A percentile compares a stretch with the other conserved stretches of the same genome.
These are phyloP conservation scores for Entoloma clypeatum DNA, from an alignment of 1,284 basidiomycete species.

Conservation along the genomic window DNA sequence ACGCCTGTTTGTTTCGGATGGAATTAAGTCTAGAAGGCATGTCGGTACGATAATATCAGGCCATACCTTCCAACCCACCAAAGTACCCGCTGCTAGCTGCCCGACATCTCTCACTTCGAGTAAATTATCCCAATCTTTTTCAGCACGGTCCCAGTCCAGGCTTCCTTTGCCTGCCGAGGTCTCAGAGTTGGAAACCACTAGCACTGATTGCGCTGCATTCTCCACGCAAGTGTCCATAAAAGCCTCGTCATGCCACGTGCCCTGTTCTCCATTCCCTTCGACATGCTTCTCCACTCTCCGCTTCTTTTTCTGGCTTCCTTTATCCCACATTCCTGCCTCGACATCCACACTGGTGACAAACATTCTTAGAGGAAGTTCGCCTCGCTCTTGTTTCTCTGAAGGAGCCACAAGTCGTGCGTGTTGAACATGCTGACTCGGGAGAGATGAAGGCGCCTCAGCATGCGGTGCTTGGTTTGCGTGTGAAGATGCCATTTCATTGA, in stretches of 20 bases:
- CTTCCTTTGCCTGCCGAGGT: not conserved
- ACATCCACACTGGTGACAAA: constrained; percentile 69
- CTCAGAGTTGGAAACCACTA: constrained; percentile 9
- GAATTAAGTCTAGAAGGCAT: constrained; percentile 3
- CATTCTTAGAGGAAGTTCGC: constrained; percentile 53
- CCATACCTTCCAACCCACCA: constrained; percentile 55
- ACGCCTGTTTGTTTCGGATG: constrained; percentile 38
- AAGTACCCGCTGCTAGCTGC: constrained; percentile 32
- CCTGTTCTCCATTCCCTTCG: constrained; percentile 6
- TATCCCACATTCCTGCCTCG: constrained; percentile 42
- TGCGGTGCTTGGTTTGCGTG: no score
- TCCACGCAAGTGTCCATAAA: constrained; percentile 12
- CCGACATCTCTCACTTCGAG: constrained; percentile 27
- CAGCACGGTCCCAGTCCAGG: constrained; percentile 39
- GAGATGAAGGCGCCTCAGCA: no score
- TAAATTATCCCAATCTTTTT: constrained; percentile 38
- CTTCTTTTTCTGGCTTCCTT: constrained; percentile 28
- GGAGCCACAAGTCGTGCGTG: constrained; percentile 52
- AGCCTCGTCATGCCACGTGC: constrained; percentile 3
- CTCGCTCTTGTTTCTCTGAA: constrained; percentile 51
- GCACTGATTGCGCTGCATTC: constrained; percentile 10
- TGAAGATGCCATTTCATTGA: not conserved
- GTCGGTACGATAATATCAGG: constrained; percentile 3
- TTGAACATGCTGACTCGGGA: no score
- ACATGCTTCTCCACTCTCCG: constrained; percentile 19